phyloP scores from a whole-genome alignment of 2,329 filamentous ascomycete genomes.

The Erysiphe pulchra region DNA sequence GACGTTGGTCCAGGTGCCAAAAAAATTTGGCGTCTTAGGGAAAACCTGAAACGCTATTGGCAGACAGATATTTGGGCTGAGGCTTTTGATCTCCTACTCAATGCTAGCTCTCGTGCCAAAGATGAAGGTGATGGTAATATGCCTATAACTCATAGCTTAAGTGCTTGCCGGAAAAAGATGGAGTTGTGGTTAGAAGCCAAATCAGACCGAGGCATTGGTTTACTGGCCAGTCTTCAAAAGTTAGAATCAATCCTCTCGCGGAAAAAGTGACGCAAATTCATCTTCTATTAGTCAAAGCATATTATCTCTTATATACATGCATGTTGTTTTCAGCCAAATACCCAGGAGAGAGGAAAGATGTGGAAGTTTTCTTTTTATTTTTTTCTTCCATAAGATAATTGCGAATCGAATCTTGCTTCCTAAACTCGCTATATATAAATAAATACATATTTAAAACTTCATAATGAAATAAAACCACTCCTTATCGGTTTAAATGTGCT shows the following conservation, averaged over 20 bases:
- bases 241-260: constrained; percentile 19
- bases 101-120: constrained; percentile 43
- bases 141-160: constrained; percentile 50
- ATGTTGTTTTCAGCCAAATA: too few species aligned
- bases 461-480: too few species aligned
- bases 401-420: too few species aligned
- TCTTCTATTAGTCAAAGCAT: background rate
- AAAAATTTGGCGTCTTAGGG: constrained; percentile 54
- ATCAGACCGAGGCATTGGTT: constrained; percentile 52
- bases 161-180: constrained; percentile 47
- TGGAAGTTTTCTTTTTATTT: too few species aligned
- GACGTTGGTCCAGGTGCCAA: constrained; percentile 18
- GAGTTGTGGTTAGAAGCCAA: constrained; percentile 60
- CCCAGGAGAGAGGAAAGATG: too few species aligned
- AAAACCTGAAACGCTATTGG: constrained; percentile 85
- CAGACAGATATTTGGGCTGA: constrained; percentile 74
- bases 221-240: constrained; percentile 44
- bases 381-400: too few species aligned
- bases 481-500: too few species aligned
- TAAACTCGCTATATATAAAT: too few species aligned
- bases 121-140: constrained; percentile 39
- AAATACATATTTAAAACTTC: too few species aligned
- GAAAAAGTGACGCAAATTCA: constrained; percentile 2
- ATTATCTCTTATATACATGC: too few species aligned
- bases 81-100: constrained; percentile 65